Evolutionary conservation across 2,329 filamentous ascomycete species (phyloP).

Genomic region (Xylariaceae sp.): DNA sequence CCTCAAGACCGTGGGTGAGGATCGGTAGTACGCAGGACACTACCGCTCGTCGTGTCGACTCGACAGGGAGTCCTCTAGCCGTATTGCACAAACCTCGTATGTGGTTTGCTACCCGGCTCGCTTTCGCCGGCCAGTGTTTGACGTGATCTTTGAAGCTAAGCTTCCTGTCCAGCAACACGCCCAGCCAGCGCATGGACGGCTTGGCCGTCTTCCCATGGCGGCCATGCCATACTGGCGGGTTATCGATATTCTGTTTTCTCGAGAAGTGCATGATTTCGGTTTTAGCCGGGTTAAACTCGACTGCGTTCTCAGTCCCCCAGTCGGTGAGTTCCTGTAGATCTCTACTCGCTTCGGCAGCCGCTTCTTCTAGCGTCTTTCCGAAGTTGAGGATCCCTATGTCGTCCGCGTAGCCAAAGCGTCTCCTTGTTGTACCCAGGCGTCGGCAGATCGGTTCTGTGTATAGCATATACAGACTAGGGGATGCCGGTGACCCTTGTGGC

Average conservation of each 20-base stretch:
- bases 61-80: not conserved
- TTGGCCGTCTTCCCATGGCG: not conserved
- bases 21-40: not conserved
- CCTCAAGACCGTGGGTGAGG: not conserved
- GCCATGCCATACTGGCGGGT: not conserved
- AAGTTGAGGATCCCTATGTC: not conserved
- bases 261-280: not conserved
- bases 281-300: not conserved
- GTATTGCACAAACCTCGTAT: not conserved
- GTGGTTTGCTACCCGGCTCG: not conserved
- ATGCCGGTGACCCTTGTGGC: not conserved
- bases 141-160: not conserved
- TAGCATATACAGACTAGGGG: not conserved
- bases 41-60: not conserved
- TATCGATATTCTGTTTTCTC: not conserved
- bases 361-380: not conserved
- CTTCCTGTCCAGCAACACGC: not conserved
- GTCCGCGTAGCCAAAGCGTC: not conserved
- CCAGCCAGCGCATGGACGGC: not conserved
- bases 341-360: not conserved
- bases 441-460: not conserved
- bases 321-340: not conserved
- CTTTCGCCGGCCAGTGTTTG: not conserved
- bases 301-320: not conserved
- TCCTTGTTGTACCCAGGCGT: not conserved